Evolutionary conservation across 2,329 filamentous ascomycete species (phyloP), one percentile per base, ranked within the genome.

Genomic region (Fusarium virguliforme): DNA sequence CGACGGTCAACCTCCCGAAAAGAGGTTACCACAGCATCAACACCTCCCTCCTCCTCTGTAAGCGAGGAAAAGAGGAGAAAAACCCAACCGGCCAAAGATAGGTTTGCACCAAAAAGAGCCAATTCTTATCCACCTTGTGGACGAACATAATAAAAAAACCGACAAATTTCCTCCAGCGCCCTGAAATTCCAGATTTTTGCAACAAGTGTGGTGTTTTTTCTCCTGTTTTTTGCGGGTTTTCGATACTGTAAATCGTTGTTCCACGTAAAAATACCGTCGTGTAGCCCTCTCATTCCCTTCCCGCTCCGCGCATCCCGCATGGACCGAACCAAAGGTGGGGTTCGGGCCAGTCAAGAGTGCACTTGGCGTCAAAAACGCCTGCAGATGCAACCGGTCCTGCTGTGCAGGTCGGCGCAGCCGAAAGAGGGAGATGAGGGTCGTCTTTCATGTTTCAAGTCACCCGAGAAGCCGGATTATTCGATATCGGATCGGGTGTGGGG

Each of bases 101-200:
- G 74, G 74, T 75, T 76, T 68, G 74, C 74, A 75, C 74, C 74
- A 43, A 69, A 18, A 58, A 74, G 59, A 65, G 58, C 62, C 67
- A 68, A 72, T 64, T 71, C 72, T 76, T 76, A 65, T 69, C 67
- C 68, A 40, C 53, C 56, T 65, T 64, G 62, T 18, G 65, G 43
- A 48, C 43, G 43, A 48, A 48, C 43, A 62, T 54, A 50, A 61
- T 57, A 28, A 55, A 57, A 54, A 48, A 41, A 38, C 68, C 38
- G 57, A 56, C 7, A 60, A 46, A 48, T 61, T 58, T 58, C 50
- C 64, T 62, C 67, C 64, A 65, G 57, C 72, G 68, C 70, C 72
- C 55, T 62, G 59, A 66, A 61, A 63, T 74, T 50, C 58, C 65
- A n/a, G 61, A 59, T 64, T 59, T 18, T 64, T 65, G 58, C 61